Evolutionary conservation across 2,329 filamentous ascomycete genomes (phyloP).

Genomic region (Blumeriella jaapii): DNA sequence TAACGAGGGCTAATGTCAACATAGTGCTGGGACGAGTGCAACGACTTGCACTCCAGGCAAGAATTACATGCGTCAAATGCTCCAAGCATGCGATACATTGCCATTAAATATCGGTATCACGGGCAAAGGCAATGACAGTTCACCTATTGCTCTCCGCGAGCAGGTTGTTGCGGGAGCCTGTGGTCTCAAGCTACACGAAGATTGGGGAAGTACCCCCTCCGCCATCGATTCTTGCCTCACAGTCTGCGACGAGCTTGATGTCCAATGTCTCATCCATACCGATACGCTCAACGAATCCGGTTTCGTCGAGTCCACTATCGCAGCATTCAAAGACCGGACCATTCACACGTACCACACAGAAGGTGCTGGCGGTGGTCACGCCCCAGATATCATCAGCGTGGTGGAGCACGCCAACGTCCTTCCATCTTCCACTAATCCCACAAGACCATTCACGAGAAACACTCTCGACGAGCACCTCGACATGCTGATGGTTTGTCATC

Average conservation of each 20-base stretch:
- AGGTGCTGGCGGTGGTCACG: conserved; percentile 87
- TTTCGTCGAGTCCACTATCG: conserved; percentile 87
- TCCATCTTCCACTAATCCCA: conserved; percentile 85
- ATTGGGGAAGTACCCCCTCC: conserved; percentile 86
- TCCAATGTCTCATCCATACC: conserved; percentile 90
- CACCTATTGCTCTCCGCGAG: conserved; percentile 58
- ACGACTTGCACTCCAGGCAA: conserved; percentile 88
- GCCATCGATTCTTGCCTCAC: conserved; percentile 79
- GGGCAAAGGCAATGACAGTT: conserved; percentile 84
- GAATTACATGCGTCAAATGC: conserved; percentile 76
- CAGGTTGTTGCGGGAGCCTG: conserved; percentile 76
- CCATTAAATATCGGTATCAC: conserved; percentile 87
- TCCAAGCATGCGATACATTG: conserved; percentile 71
- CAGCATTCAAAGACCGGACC: conserved; percentile 72
- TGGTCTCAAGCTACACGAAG: conserved; percentile 89
- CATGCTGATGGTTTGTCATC: conserved; percentile 98
- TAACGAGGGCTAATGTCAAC: conserved; percentile 1
- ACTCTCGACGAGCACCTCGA: conserved; percentile 94
- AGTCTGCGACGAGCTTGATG: conserved; percentile 82
- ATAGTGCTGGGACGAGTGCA: conserved; percentile 72
- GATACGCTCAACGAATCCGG: conserved; percentile 94
- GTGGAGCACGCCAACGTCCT: conserved; percentile 84
- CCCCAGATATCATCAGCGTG: conserved; percentile 89
- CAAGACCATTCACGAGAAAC: conserved; percentile 79
- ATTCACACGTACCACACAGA: conserved; percentile 98